Percentiles rank a stretch among this genome's conserved stretches.
Evolutionary conservation across 2,329 filamentous ascomycete genomes (phyloP).

Genomic region (Pestalotiopsis sp.): DNA sequence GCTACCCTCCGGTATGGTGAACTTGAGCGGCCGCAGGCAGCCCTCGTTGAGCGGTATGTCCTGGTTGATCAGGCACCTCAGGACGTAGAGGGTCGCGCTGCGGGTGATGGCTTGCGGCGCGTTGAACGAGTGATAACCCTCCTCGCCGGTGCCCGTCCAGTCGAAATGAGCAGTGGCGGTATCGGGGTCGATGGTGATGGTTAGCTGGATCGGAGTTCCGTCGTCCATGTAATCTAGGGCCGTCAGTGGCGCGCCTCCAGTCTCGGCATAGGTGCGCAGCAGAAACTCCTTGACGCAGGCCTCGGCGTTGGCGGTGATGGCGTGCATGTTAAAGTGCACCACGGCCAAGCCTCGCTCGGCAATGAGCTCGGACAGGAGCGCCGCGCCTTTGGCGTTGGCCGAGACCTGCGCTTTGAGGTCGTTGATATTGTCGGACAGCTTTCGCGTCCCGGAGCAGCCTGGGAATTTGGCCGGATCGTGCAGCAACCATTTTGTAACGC

Average conservation of each 20-base stretch:
- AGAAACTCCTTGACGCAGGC: slow-evolving; percentile 29
- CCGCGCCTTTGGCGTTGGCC: slow-evolving; percentile 38
- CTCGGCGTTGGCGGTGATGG: slow-evolving; percentile 42
- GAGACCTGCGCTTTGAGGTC: slow-evolving; percentile 43
- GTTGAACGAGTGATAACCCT: slow-evolving; percentile 29
- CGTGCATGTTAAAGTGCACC: slow-evolving; percentile 39
- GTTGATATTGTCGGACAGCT: slow-evolving; percentile 41
- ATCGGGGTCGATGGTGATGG: slow-evolving; percentile 56
- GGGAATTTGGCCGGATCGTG: slow-evolving; percentile 31
- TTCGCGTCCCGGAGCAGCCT: slow-evolving; percentile 33
- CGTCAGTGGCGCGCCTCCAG: slow-evolving; percentile 49
- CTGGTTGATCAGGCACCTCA: slow-evolving; percentile 65
- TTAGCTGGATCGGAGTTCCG: slow-evolving; percentile 25
- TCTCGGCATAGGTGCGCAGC: slow-evolving; percentile 37
- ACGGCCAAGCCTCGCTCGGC: slow-evolving; percentile 30
- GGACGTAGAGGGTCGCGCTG: slow-evolving; percentile 27
- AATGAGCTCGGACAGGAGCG: slow-evolving; percentile 30
- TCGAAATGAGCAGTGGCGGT: slow-evolving; percentile 69
- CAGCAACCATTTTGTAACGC: slow-evolving; percentile 27
- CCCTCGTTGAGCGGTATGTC: slow-evolving; percentile 78
- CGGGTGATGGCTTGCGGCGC: slow-evolving; percentile 28
- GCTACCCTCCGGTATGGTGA: slow-evolving; percentile 22
- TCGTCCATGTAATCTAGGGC: slow-evolving; percentile 78
- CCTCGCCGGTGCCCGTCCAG: slow-evolving; percentile 53
- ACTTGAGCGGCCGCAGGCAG: slow-evolving; percentile 46